A percentile compares a stretch with the other conserved stretches of the same genome.
Conservation (phyloP, 1,284 basidiomycete species). For the Apiotrichum mycotoxinovorans region DNA sequence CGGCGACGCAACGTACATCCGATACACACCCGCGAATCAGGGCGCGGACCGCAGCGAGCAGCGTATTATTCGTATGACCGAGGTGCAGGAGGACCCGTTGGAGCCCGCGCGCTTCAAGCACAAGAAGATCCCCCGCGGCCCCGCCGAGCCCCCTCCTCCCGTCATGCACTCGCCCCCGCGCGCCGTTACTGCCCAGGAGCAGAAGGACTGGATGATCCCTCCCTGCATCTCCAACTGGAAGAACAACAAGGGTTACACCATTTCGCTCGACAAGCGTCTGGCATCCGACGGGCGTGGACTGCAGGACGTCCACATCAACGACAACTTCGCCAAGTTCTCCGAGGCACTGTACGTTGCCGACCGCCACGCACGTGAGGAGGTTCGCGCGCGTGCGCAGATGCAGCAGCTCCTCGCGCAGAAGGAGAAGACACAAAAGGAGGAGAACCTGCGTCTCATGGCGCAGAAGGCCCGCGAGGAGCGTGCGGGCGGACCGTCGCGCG, state of each 20-base stretch:
- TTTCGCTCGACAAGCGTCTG: conserved; percentile 95
- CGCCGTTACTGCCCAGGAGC: conserved; percentile 92
- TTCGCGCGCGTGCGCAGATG: conserved; percentile 91
- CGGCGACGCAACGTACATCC: conserved; percentile 77
- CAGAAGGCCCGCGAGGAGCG: conserved; percentile 94
- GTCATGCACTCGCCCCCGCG: conserved; percentile 92
- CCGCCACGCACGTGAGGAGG: conserved; percentile 95
- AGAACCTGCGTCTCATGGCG: conserved; percentile 87
- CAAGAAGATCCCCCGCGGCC: conserved; percentile 95
- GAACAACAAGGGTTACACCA: conserved; percentile 99
- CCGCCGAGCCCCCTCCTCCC: conserved; percentile 94
- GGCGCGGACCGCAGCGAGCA: conserved; percentile 61
- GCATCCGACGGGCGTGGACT: conserved; percentile 96
- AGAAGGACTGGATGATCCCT: conserved; percentile 99
- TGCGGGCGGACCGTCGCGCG: conserved; percentile 56
- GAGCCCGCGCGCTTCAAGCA: conserved; percentile 97
- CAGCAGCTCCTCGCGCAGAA: conserved; percentile 97
- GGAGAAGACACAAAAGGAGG: conserved; percentile 95
- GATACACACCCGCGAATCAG: conserved; percentile 79
- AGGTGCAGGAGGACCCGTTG: conserved; percentile 92
- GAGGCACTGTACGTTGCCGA: conserved; percentile 96
- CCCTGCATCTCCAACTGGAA: conserved; percentile 99
- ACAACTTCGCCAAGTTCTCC: conserved; percentile 98
- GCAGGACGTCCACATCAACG: conserved; percentile 98
- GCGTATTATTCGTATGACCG: conserved; percentile 98